Conservation (phyloP, 768 basidiomycete genomes). For the Lactifluus piperatus region DNA sequence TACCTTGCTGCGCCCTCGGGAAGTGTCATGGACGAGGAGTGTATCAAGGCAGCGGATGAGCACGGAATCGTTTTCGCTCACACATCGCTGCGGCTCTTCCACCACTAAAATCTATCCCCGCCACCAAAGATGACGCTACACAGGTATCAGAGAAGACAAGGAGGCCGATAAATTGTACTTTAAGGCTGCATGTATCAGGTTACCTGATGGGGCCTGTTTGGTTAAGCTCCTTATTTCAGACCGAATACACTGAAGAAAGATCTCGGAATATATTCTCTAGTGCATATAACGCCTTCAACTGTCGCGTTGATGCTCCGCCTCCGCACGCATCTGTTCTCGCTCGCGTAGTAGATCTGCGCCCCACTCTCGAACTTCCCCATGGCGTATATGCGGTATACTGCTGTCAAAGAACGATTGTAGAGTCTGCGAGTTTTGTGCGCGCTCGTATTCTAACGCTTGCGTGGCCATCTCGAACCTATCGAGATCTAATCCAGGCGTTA, state of each 20-base stretch:
- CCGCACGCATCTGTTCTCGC: slow-evolving; percentile 27
- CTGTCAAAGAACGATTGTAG: slow-evolving; percentile 77
- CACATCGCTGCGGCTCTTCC: slow-evolving; percentile 82
- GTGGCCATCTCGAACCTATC: slow-evolving; percentile 85
- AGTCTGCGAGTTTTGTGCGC: slow-evolving; percentile 34
- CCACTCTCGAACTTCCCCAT: slow-evolving; percentile 69
- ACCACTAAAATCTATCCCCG: slow-evolving; percentile 49
- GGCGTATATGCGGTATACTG: slow-evolving; percentile 62
- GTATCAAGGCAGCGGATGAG: slow-evolving; percentile 95
- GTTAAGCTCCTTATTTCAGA: not conserved
- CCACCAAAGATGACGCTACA: not conserved
- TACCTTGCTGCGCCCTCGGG: slow-evolving; percentile 91
- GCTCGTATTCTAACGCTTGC: slow-evolving; percentile 76
- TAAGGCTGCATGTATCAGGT: not conserved
- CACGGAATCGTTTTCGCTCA: slow-evolving; percentile 87
- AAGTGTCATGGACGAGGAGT: slow-evolving; percentile 95
- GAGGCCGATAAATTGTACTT: not conserved
- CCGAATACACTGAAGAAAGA: not conserved
- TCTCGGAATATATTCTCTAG: not conserved
- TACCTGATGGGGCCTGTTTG: not conserved
- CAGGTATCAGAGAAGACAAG: not conserved
- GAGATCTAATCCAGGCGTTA: slow-evolving; percentile 42
- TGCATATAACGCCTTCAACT: not conserved
- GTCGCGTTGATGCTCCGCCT: not conserved
- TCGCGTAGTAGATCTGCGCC: slow-evolving; percentile 48